Evolutionary conservation across 2,329 filamentous ascomycete species (phyloP), one percentile per base, ranked within the genome.

Genomic region (Aspergillus phoenicis): DNA sequence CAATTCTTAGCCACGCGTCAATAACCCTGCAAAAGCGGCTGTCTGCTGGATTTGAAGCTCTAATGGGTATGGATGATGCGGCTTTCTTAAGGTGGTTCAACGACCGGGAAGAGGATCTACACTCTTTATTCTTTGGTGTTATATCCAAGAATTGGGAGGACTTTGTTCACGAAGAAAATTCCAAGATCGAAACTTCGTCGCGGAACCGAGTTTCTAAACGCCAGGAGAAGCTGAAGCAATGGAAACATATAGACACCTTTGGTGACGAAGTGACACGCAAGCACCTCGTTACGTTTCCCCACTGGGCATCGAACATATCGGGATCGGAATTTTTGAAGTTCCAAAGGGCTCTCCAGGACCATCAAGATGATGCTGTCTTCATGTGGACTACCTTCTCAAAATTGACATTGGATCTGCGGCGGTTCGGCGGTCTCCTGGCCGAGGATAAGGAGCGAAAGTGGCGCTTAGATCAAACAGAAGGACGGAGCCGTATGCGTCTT

Each of bases 291-390:
- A 90, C 91, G 0, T 94, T 95, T 59, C 89, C 87, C 43, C 89
- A 94, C 61, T 99, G 94, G 95, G 90, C 94, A 81, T 92, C 93
- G 68, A 98, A 97, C 69, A 97, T 99, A 43, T 95, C 94, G 75
- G 88, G 90, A 52, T 92, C 94, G 0, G 95, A 99, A 73, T 89
- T 95, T 66, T 86, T 94, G 71, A 98, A 97, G 73, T 89, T 96
- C 66, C 94, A 98, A 73, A 85, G 95, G 63, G 84, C 91, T 15
- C 79, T 93, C 57, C 95, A 99, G 75, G 96, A 99, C 70, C 91
- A 97, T 70, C 93, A 97, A 68, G 95, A 99, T 72, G 94, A 93
- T 70, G 84, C 91, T 60, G 83, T 85, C 1, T 97, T 92, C 72
- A 85, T 96, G 62, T 86, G 87, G 45, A 87, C 90, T 0, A 85